Evolutionary conservation across 2,329 filamentous ascomycete genomes (phyloP), one percentile per base, ranked within the genome.

Genomic region (Catunica adiposa): DNA sequence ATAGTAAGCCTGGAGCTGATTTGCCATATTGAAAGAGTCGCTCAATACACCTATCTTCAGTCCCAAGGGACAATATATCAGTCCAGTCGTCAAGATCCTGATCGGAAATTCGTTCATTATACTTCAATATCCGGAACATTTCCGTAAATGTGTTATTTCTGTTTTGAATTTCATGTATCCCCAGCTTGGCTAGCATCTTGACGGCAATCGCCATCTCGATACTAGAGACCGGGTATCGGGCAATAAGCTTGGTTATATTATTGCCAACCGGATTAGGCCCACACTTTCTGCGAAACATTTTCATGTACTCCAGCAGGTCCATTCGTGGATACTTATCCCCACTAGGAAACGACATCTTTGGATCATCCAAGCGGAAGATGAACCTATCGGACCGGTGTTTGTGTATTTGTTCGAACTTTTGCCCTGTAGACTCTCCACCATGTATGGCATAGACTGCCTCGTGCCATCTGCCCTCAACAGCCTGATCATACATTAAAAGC

Each of bases 231-330:
- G 48, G 50, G 2, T 23, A 40, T n/a, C 20, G 23, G 22, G 53
- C 48, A 25, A 58, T 55, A 8, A 52, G 11, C n/a, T 40, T n/a
- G 2, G 50, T 55, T 15, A 56, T 26, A 6, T 20, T 22, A 20
- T 58, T 58, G 9, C 53, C 37, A 14, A 31, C 15, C 14, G 31
- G 51, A 5, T 15, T 26, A 4, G 50, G 2, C 1, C 29, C 42
- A 11, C 17, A 42, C 11, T 51, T 22, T 2, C 56, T 53, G 17
- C 53, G 48, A 31, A 56, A 53, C 9, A 23, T 42, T 22, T 56
- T 55, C 40, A 58, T 58, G 42, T 58, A 58, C 17, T 58, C 48
- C n/a, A 58, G 17, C 22, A 54, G 9, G 34, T 58, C 34, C 42
- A 48, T 48, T 6, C 20, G 44, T n/a, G 22, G 17, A 25, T 6